phyloP scores from a whole-genome alignment of 257 asterid genomes.

The Solanum gandarillasii region DNA sequence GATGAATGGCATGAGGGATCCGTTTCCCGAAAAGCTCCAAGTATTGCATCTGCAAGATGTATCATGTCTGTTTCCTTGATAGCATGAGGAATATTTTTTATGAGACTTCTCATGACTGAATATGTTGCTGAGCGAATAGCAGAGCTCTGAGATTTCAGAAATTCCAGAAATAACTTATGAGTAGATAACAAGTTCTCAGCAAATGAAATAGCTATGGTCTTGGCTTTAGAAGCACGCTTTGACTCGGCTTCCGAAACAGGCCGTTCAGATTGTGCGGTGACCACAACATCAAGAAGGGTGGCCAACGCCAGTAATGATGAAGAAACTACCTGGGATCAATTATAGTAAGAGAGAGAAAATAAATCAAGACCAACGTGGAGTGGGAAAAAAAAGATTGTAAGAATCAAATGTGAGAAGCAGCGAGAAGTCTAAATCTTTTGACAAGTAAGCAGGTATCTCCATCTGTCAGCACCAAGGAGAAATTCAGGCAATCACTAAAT shows the following conservation, averaged over 20 bases:
- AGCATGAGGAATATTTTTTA: conserved; percentile 67
- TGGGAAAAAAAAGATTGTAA: neutral
- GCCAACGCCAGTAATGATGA: conserved; percentile 87
- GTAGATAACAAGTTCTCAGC: conserved; percentile 57
- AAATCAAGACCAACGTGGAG: neutral
- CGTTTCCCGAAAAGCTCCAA: conserved; percentile 87
- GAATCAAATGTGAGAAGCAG: neutral
- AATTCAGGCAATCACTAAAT: neutral
- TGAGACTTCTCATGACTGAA: conserved; percentile 62
- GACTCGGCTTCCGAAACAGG: conserved; percentile 58
- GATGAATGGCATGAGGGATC: conserved; percentile 78
- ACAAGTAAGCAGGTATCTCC: neutral
- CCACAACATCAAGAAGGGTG: conserved; percentile 71
- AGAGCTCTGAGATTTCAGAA: conserved; percentile 70
- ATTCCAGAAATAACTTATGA: conserved; percentile 65
- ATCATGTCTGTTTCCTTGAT: conserved; percentile 56
- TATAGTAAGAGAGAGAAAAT: neutral
- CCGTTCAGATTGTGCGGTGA: conserved; percentile 36
- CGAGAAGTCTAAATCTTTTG: neutral
- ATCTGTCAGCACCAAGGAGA: neutral
- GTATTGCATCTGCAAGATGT: conserved; percentile 63
- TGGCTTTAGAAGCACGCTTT: conserved; percentile 67
- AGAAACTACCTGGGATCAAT: conserved; percentile 57
- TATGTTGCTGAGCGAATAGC: conserved; percentile 79
- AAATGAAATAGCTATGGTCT: conserved; percentile 48